These are phyloP conservation scores for Rachicladosporium sp. DNA, from an alignment of 2,329 filamentous ascomycete species.

Conservation along the genomic window DNA sequence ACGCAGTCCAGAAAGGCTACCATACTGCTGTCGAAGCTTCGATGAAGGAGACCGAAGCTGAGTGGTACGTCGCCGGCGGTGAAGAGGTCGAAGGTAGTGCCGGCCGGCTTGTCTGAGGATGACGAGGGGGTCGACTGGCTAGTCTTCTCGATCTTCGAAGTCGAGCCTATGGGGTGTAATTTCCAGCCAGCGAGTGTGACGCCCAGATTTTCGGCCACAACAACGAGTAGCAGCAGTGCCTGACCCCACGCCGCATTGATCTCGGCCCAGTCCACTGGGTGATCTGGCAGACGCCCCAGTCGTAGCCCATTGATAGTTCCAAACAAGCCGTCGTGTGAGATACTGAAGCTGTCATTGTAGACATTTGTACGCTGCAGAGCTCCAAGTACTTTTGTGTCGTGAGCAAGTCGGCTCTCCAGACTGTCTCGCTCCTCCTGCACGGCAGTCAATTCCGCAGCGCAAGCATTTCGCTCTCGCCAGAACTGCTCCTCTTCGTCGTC, in stretches of 20 bases:
- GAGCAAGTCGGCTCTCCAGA: slow-evolving; percentile 76
- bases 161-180: slow-evolving; percentile 81
- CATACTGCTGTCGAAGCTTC: slow-evolving; percentile 92
- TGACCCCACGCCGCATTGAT: slow-evolving; percentile 98
- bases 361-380: slow-evolving; percentile 89
- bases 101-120: slow-evolving; percentile 48
- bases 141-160: slow-evolving; percentile 61
- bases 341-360: slow-evolving; percentile 97
- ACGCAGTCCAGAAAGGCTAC: slow-evolving; percentile 93
- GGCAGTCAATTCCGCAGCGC: slow-evolving; percentile 61
- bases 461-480: slow-evolving; percentile 80
- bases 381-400: slow-evolving; percentile 80
- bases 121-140: slow-evolving; percentile 26
- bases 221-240: slow-evolving; percentile 78
- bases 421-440: slow-evolving; percentile 86
- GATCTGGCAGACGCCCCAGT: slow-evolving; percentile 70
- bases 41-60: slow-evolving; percentile 78
- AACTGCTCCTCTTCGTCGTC: slow-evolving; percentile 79
- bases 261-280: slow-evolving; percentile 94
- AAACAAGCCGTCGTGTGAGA: slow-evolving; percentile 91
- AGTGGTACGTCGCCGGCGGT: slow-evolving; percentile 84
- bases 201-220: slow-evolving; percentile 77
- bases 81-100: slow-evolving; percentile 69
- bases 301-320: slow-evolving; percentile 94
- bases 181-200: slow-evolving; percentile 83